Base-by-base conservation (phyloP, 352 stramenopile species). In the Aphanomyces cochlioides region DNA sequence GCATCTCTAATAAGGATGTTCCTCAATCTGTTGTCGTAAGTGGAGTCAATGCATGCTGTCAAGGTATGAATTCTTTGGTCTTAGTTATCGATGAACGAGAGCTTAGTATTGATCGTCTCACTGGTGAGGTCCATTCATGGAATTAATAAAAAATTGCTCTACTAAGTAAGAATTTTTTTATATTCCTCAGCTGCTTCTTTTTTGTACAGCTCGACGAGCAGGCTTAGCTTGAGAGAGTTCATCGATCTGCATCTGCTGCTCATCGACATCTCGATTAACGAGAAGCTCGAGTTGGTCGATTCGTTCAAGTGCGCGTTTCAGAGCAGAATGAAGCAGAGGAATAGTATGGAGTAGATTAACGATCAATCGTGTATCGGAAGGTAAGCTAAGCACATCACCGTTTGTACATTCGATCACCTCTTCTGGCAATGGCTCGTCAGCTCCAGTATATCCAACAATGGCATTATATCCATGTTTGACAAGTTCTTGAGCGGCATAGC, bases 91-190 rank as follows among this genome's bases (percentile, higher is more conserved):
- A 61, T 40, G 54, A 67, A 28, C 40, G 41, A 45, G 47, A 57
- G 47, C 5, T 66, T 43, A n/a, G 19, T 40, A 71, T 74, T 37
- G 58, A 70, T 70, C 47, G 47, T 47, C n/a, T 74, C 3, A 57
- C 56, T 53, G 37, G 36, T 3, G 67, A 73, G 48, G 67, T 67
- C 13, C 7, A 37, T 3, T 45, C n/a, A n/a, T 17, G 13, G 17
- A 50, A 50, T 50, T 50, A n/a, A 50, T n/a, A 50, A 50, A 50
- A 50, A 50, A 50, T 12, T 50, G 17, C 17, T n/a, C 10, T 50
- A 50, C 17, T 50, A 50, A 50, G 17, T n/a, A 50, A 50, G 10
- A 50, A 50, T n/a, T 50, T 50, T n/a, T 12, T 12, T 12, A 50
- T 12, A 50, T 50, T n/a, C 10, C 43, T 50, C 43, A n/a, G 43